Evolutionary conservation across 345 rosid species (phyloP).

Genomic region (Litchi chinensis): DNA sequence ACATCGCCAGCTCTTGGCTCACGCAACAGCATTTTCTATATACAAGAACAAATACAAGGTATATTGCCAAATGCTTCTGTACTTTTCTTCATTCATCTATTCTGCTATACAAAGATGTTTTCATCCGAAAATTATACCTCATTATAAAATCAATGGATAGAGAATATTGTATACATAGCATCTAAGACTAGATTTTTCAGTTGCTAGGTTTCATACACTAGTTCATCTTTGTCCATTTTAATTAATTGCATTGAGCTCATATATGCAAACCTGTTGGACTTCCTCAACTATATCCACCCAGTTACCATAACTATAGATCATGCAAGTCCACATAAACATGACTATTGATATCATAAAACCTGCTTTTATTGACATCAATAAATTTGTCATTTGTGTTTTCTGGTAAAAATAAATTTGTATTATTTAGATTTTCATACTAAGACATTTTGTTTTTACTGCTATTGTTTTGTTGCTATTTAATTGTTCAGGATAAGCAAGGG

Average conservation of each 20-base stretch:
- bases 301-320: too few species aligned
- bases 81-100: neutral
- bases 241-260: too few species aligned
- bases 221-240: too few species aligned
- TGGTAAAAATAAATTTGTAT: neutral
- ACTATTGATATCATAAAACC: too few species aligned
- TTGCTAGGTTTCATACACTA: neutral
- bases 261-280: too few species aligned
- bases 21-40: slow-evolving; percentile 72
- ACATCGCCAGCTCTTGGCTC: slow-evolving; percentile 81
- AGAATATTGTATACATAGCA: neutral
- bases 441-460: slow-evolving; percentile 8
- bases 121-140: neutral
- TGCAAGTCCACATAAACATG: too few species aligned
- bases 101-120: neutral
- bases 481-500: slow-evolving; percentile 63
- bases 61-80: neutral
- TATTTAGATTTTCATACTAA: neutral
- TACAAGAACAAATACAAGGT: slow-evolving; percentile 76
- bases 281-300: too few species aligned
- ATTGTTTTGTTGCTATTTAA: neutral
- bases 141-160: neutral
- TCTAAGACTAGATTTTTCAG: neutral
- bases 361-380: too few species aligned
- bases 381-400: too few species aligned